Conservation (phyloP, 768 basidiomycete genomes). For the Serpula lacrymans region DNA sequence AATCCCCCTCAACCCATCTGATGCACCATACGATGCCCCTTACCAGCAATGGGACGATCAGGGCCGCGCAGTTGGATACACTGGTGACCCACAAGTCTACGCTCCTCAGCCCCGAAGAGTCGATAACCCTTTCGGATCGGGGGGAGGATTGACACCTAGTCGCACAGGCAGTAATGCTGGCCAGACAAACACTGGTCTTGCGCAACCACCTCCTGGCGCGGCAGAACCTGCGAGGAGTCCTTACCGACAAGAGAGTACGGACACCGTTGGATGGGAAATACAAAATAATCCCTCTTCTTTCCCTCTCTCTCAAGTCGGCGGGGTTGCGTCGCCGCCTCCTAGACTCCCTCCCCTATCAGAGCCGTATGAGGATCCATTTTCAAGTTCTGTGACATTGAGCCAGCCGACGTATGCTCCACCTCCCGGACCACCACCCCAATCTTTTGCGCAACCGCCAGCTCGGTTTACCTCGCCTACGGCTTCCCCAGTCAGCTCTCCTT, state of each 20-base stretch:
- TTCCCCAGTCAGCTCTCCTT: slow-evolving; percentile 7
- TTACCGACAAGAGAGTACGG: slow-evolving; percentile 25
- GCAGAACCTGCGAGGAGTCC: slow-evolving; percentile 6
- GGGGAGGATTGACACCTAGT: no score
- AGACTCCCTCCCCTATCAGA: slow-evolving; percentile 13
- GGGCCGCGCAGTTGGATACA: slow-evolving; percentile 48
- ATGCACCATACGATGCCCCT: slow-evolving; percentile 25
- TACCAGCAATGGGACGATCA: slow-evolving; percentile 52
- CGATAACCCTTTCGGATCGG: no score
- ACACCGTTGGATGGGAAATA: slow-evolving; percentile 28
- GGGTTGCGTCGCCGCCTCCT: slow-evolving; percentile 22
- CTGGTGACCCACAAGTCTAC: slow-evolving; percentile 41
- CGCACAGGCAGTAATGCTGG: no score
- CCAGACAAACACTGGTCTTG: no score
- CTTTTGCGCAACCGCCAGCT: not conserved
- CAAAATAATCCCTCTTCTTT: slow-evolving; percentile 24
- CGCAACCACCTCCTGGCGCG: no score
- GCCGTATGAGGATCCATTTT: slow-evolving; percentile 23
- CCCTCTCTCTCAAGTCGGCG: no score
- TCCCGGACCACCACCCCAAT: not conserved
- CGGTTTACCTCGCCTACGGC: not conserved
- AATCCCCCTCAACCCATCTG: slow-evolving; percentile 38
- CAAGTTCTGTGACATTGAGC: slow-evolving; percentile 15
- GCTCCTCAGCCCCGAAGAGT: slow-evolving; percentile 49
- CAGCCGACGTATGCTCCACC: not conserved